These are phyloP conservation scores for Aspergillus conjunctus DNA, from an alignment of 495 filamentous ascomycete genomes.

Conservation along the genomic window DNA sequence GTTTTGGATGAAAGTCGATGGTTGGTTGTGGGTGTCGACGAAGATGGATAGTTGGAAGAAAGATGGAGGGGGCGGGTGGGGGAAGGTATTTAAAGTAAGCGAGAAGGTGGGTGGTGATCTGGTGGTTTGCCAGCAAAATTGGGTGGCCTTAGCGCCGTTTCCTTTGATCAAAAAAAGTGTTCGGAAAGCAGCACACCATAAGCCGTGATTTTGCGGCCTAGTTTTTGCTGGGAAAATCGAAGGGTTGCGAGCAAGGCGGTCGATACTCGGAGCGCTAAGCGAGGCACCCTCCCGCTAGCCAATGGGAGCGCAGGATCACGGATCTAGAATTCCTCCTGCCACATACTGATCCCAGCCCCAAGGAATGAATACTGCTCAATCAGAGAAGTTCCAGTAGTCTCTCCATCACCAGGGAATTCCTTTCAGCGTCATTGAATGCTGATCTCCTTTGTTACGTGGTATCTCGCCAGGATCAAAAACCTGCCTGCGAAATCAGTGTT, in stretches of 20 bases:
- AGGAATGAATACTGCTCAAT: conserved; percentile 23
- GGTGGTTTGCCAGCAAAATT: conserved; percentile 28
- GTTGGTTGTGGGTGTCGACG: conserved; percentile 28
- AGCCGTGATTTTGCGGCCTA: conserved; percentile 37
- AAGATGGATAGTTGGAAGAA: conserved; percentile 50
- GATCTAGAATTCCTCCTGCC: conserved; percentile 36
- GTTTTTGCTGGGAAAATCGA: conserved; percentile 39
- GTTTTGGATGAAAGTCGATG: conserved; percentile 45
- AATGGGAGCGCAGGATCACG: conserved; percentile 49
- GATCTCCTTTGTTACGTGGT: conserved; percentile 32
- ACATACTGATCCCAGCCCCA: conserved; percentile 44
- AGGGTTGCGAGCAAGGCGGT: conserved; percentile 24
- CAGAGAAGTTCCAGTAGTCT: conserved; percentile 19
- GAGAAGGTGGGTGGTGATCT: conserved; percentile 47
- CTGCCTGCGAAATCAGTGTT: conserved; percentile 27
- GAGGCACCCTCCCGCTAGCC: conserved; percentile 35
- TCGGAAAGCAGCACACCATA: conserved; percentile 43
- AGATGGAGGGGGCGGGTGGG: conserved; percentile 53
- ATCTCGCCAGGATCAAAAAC: conserved; percentile 34
- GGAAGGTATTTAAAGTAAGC: conserved; percentile 54
- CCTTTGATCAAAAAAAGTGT: conserved; percentile 39
- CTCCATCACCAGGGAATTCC: conserved; percentile 22
- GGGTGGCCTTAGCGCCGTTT: conserved; percentile 31
- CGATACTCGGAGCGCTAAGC: conserved; percentile 37
- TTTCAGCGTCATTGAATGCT: conserved; percentile 13